A percentile compares a stretch with the other conserved stretches of the same genome.
Conservation (phyloP, 2,329 filamentous ascomycete genomes). For the Trematosphaeria pertusa region DNA sequence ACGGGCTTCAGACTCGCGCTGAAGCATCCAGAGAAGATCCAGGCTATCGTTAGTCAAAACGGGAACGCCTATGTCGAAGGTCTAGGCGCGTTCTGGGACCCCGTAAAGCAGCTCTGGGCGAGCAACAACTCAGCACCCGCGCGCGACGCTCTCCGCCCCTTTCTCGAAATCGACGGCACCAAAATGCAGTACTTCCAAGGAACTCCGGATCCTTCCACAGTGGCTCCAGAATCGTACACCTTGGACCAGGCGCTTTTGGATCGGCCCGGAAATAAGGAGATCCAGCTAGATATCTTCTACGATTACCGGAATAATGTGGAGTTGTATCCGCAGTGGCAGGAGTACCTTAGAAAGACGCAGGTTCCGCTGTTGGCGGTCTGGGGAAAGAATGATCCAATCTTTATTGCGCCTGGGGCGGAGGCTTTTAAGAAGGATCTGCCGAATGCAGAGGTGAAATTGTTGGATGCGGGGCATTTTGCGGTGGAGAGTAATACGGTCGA, state of each 20-base stretch:
- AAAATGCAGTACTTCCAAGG: conserved; percentile 57
- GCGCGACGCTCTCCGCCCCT: conserved; percentile 20
- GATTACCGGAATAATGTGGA: conserved; percentile 64
- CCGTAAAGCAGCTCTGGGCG: conserved; percentile 57
- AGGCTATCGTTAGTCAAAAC: conserved; percentile 65
- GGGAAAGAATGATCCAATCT: conserved; percentile 64
- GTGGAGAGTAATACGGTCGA: conserved; percentile 45
- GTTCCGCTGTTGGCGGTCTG: conserved; percentile 65
- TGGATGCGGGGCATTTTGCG: conserved; percentile 67
- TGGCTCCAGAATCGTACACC: conserved; percentile 56
- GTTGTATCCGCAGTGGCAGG: conserved; percentile 63
- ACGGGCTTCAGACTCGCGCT: conserved; percentile 62
- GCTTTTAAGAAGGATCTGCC: conserved; percentile 60
- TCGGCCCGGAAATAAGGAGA: conserved; percentile 57
- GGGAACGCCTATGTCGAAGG: conserved; percentile 68
- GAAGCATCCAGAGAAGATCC: conserved; percentile 55
- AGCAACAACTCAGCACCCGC: conserved; percentile 21
- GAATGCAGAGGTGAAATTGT: conserved; percentile 56
- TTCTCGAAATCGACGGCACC: conserved; percentile 24
- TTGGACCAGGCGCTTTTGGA: conserved; percentile 62
- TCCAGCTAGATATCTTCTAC: conserved; percentile 64
- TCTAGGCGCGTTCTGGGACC: conserved; percentile 59
- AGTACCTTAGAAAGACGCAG: conserved; percentile 59
- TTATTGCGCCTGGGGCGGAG: conserved; percentile 60
- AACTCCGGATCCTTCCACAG: conserved; percentile 36